Conservation (phyloP, 768 basidiomycete genomes). For the Kwoniella sp. region DNA sequence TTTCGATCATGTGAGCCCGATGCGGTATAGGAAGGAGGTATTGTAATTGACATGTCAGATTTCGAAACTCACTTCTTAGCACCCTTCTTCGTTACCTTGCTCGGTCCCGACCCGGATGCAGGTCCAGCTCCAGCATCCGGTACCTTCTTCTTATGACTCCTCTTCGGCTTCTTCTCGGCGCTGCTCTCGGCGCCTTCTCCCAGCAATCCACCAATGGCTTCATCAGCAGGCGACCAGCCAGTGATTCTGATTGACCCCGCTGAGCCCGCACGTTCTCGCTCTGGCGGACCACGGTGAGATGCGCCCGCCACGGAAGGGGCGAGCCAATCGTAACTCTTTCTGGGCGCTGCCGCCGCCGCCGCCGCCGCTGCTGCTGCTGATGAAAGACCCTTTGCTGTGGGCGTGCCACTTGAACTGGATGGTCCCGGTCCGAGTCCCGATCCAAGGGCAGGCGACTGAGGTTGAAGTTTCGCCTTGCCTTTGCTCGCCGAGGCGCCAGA, state of each 20-base stretch:
- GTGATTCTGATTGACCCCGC: constrained; percentile 14
- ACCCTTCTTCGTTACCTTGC: constrained; percentile 40
- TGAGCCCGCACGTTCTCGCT: constrained; percentile 17
- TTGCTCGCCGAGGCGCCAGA: constrained; percentile 1
- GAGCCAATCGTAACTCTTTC: constrained; percentile 49
- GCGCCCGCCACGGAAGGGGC: constrained; percentile 38
- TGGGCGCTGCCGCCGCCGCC: constrained; percentile 18
- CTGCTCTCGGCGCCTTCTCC: constrained; percentile 13
- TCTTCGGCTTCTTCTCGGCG: constrained; percentile 28
- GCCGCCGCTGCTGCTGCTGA: constrained; percentile 11
- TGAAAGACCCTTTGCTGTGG: not conserved
- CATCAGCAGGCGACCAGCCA: constrained; percentile 32
- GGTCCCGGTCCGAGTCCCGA: not conserved
- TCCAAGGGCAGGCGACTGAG: not conserved
- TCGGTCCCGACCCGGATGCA: constrained; percentile 26
- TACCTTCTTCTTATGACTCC: constrained; percentile 34
- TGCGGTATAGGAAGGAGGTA: no score
- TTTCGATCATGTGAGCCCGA: no score
- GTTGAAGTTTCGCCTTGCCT: constrained; percentile 2
- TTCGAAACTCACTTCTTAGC: constrained; percentile 43
- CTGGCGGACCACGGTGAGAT: constrained; percentile 43
- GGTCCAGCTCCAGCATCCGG: constrained; percentile 18
- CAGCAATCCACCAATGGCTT: constrained; percentile 21
- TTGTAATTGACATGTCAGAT: no score
- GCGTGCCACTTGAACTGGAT: not conserved